Conservation (phyloP, 371 early-diverging fungal species). For the Mortierella sp. region DNA sequence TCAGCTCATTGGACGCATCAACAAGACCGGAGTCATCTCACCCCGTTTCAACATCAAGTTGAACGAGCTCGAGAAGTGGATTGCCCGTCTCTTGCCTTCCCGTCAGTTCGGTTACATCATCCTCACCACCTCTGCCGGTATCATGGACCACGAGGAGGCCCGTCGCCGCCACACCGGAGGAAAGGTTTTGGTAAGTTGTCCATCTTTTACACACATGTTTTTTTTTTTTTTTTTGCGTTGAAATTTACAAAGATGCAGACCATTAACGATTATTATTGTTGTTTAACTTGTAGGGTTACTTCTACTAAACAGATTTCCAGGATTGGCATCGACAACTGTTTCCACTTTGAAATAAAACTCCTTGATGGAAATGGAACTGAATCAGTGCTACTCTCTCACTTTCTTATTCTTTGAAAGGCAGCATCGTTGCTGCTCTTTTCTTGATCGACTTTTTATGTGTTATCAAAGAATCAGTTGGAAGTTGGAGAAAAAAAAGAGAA, state of each 20-base stretch:
- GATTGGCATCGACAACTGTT: conserved; percentile 1
- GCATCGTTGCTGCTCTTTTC: no score
- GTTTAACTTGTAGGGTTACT: conserved; percentile 68
- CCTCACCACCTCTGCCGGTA: conserved; percentile 98
- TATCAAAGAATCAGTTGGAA: no score
- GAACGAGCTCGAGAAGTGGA: conserved; percentile 97
- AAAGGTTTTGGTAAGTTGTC: conserved; percentile 83
- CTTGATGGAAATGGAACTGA: conserved; percentile 1
- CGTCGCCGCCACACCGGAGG: conserved; percentile 99
- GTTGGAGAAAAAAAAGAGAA: background rate
- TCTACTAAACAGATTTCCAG: conserved; percentile 63
- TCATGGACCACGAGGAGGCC: conserved; percentile 99
- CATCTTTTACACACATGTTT: background rate
- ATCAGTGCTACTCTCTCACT: background rate
- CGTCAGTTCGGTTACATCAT: conserved; percentile 99
- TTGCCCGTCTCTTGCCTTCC: conserved; percentile 98
- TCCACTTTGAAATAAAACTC: conserved; percentile 5
- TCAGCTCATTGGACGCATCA: conserved; percentile 98
- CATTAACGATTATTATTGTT: background rate
- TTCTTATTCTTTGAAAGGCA: no score
- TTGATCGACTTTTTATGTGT: no score
- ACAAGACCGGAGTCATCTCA: conserved; percentile 99
- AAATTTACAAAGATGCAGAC: background rate
- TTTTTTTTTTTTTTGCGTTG: background rate
- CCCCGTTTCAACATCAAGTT: conserved; percentile 99